Evolutionary conservation across 345 rosid genomes (phyloP).

Genomic region (Ceriops decandra): DNA sequence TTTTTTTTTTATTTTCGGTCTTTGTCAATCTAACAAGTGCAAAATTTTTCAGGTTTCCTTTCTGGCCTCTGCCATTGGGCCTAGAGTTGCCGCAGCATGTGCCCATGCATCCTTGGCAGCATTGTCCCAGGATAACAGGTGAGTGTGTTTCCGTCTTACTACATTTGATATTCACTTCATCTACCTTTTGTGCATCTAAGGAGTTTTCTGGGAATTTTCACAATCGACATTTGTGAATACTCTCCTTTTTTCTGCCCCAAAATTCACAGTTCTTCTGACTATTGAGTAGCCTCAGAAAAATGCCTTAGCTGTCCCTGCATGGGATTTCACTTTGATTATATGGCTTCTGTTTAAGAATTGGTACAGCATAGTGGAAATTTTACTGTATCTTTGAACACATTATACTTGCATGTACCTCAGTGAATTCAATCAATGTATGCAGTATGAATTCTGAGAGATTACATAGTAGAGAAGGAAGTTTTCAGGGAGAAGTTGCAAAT

Average conservation of each 20-base stretch:
- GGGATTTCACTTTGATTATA: background rate
- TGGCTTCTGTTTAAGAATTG: background rate
- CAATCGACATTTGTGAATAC: background rate
- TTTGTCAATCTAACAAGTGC: slow-evolving; percentile 19
- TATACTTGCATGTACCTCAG: background rate
- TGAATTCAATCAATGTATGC: slow-evolving; percentile 1
- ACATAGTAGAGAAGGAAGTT: slow-evolving; percentile 46
- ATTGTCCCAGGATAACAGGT: slow-evolving; percentile 75
- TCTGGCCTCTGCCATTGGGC: slow-evolving; percentile 96
- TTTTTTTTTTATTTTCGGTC: background rate
- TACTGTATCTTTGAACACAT: background rate
- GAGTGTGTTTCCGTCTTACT: slow-evolving; percentile 20
- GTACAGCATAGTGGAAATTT: background rate
- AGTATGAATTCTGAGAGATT: slow-evolving; percentile 57
- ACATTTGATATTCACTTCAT: background rate
- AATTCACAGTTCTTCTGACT: background rate
- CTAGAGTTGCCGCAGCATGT: slow-evolving; percentile 98
- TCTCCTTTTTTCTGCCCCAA: background rate
- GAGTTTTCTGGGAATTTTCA: background rate
- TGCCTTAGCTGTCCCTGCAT: background rate
- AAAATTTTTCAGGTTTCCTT: slow-evolving; percentile 68
- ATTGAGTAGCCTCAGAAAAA: background rate
- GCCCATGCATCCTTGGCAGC: slow-evolving; percentile 90
- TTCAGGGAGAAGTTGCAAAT: slow-evolving; percentile 45
- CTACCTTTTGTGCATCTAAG: background rate